A percentile compares a stretch with the other conserved stretches of the same genome.
Evolutionary conservation across 345 rosid genomes (phyloP).

Genomic region (Populus ilicifolia): DNA sequence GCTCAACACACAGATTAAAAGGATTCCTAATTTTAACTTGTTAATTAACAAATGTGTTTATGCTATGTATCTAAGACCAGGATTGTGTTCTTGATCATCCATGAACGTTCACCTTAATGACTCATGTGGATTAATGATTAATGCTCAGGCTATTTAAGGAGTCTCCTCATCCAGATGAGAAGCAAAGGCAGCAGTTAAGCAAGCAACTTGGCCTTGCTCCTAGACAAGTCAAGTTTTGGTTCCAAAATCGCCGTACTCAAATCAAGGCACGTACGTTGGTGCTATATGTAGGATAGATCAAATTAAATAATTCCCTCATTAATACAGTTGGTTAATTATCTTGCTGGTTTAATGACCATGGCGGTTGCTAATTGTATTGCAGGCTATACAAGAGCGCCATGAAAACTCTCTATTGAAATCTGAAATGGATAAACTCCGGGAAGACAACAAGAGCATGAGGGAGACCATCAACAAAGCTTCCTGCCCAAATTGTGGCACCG

Average conservation of each 20-base stretch:
- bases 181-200: slow-evolving; percentile 92
- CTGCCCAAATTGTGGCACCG: slow-evolving; percentile 80
- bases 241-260: slow-evolving; percentile 96
- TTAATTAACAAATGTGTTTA: background rate
- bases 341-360: background rate
- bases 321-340: background rate
- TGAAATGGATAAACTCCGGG: slow-evolving; percentile 81
- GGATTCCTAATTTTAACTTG: background rate
- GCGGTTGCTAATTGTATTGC: background rate
- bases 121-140: background rate
- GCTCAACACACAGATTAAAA: background rate
- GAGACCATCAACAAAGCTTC: slow-evolving; percentile 66
- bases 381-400: slow-evolving; percentile 97
- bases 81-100: background rate
- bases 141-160: slow-evolving; percentile 77
- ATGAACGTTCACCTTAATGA: background rate
- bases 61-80: background rate
- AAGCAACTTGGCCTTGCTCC: slow-evolving; percentile 93
- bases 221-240: slow-evolving; percentile 98
- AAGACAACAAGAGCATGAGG: slow-evolving; percentile 83
- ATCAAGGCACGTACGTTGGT: slow-evolving; percentile 50
- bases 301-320: background rate
- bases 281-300: background rate
- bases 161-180: slow-evolving; percentile 98
- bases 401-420: slow-evolving; percentile 79